Evolutionary conservation across 306 rosid species (phyloP).

Genomic region (Cicer pinnatifidum): DNA sequence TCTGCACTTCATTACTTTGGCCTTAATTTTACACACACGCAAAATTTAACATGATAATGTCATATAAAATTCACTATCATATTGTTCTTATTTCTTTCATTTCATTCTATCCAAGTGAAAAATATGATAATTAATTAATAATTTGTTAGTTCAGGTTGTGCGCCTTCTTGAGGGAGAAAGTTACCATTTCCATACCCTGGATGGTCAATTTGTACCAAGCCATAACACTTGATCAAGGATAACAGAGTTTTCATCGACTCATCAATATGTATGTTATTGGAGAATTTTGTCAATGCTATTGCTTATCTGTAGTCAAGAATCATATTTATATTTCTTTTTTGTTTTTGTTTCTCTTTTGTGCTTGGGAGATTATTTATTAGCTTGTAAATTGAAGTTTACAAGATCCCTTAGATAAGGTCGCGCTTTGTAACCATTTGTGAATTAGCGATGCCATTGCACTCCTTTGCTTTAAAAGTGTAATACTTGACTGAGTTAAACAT

Average conservation of each 20-base stretch:
- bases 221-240: slow-evolving; percentile 44
- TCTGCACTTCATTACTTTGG: not conserved
- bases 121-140: slow-evolving; percentile 9
- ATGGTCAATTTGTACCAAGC: slow-evolving; percentile 55
- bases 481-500: too few relatives aligned
- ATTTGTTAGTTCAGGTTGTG: slow-evolving; percentile 63
- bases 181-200: slow-evolving; percentile 54
- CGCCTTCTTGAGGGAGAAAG: slow-evolving; percentile 79
- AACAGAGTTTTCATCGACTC: not conserved
- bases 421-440: not conserved
- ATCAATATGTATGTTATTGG: not conserved
- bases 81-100: not conserved
- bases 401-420: not conserved
- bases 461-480: too few relatives aligned
- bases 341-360: slow-evolving; percentile 2
- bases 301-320: not conserved
- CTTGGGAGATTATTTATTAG: not conserved
- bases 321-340: not conserved
- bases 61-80: too few relatives aligned
- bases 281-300: not conserved
- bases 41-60: too few relatives aligned
- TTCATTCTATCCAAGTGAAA: slow-evolving; percentile 14
- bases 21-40: not conserved
- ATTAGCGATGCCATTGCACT: too few relatives aligned
- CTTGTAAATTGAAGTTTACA: not conserved